Evolutionary conservation across 495 filamentous ascomycete genomes (phyloP).

Genomic region (Elasticomyces elasticus): DNA sequence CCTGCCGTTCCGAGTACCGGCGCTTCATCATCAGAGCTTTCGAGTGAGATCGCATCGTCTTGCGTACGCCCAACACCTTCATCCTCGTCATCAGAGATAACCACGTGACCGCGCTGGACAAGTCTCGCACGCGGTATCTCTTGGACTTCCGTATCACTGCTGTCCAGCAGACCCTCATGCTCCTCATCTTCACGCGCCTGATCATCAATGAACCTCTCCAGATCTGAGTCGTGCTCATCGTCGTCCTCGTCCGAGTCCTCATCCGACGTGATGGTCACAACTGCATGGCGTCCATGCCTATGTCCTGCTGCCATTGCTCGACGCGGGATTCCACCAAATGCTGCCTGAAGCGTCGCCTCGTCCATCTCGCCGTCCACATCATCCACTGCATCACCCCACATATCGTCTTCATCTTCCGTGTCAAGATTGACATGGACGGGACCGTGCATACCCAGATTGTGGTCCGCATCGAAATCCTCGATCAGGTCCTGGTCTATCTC

Average conservation of each 20-base stretch:
- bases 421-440: conserved; percentile 7
- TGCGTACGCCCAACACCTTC: not conserved
- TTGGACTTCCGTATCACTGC: conserved; percentile 4
- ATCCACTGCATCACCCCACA: conserved; percentile 21
- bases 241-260: conserved; percentile 30
- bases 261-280: not conserved
- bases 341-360: too few relatives aligned
- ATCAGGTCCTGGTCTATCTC: conserved; percentile 22
- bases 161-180: too few relatives aligned
- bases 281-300: conserved; percentile 16
- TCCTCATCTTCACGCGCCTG: conserved; percentile 1
- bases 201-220: conserved; percentile 31
- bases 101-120: not conserved
- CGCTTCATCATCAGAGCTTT: conserved; percentile 18
- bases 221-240: conserved; percentile 24
- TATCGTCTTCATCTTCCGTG: conserved; percentile 23
- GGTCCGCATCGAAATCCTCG: conserved; percentile 20
- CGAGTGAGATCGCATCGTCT: not conserved
- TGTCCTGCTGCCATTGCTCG: conserved; percentile 7
- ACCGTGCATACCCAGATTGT: too few relatives aligned
- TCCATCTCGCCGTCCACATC: conserved; percentile 6
- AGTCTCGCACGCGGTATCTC: not conserved
- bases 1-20: conserved; percentile 5
- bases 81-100: conserved; percentile 20
- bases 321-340: not conserved